Conservation (phyloP, 1,284 basidiomycete genomes). For the Trichosporon asahii region DNA sequence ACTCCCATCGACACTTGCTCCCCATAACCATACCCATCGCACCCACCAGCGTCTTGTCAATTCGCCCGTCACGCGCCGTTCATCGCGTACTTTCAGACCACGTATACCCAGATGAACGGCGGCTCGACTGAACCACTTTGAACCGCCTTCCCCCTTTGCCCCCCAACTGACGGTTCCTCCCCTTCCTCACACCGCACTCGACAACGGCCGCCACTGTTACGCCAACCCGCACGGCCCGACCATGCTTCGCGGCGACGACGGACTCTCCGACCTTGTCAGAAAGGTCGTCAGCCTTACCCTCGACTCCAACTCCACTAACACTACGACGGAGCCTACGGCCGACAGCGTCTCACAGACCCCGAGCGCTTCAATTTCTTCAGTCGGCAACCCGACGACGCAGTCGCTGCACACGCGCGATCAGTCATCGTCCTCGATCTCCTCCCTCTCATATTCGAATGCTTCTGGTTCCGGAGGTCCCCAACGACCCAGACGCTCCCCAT, state of each 20-base stretch:
- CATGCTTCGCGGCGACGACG: slow-evolving; percentile 1
- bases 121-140: not conserved
- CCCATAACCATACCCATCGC: not conserved
- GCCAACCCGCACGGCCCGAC: slow-evolving; percentile 1
- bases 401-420: slow-evolving; percentile 9
- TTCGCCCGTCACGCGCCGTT: not conserved
- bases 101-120: slow-evolving; percentile 7
- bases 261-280: slow-evolving; percentile 2
- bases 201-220: not conserved
- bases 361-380: slow-evolving; percentile 1
- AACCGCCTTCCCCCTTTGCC: not conserved
- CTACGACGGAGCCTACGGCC: not conserved
- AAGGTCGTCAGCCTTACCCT: slow-evolving; percentile 5
- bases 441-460: slow-evolving; percentile 15
- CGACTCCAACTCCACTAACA: slow-evolving; percentile 9
- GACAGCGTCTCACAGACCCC: slow-evolving; percentile 8
- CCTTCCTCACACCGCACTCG: slow-evolving; percentile 1
- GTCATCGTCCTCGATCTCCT: slow-evolving; percentile 19
- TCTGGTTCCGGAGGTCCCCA: slow-evolving; percentile 15
- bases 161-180: not conserved
- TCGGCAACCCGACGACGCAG: not conserved
- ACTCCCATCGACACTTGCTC: not conserved
- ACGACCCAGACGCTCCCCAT: slow-evolving; percentile 16
- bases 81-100: not conserved
- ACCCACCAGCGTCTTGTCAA: not conserved